A percentile compares a stretch with the other conserved stretches of the same genome.
These are phyloP conservation scores for Claviceps paspali DNA, from an alignment of 2,329 filamentous ascomycete species.

Conservation along the genomic window DNA sequence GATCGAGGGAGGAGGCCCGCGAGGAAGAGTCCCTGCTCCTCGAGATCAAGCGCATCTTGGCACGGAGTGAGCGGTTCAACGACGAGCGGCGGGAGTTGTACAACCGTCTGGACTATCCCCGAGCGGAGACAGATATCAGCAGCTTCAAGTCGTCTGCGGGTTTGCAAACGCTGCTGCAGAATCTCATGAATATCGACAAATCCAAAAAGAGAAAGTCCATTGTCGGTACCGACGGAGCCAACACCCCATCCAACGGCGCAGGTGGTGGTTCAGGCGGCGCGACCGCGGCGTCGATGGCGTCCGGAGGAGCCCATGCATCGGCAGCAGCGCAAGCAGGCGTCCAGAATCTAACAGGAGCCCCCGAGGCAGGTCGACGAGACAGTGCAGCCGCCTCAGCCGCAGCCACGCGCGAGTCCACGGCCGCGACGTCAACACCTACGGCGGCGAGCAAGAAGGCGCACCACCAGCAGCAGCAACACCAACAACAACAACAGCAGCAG, in stretches of 20 bases:
- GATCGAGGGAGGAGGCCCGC: constrained; percentile 73
- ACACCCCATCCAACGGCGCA: constrained; percentile 16
- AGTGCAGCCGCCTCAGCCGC: constrained; percentile 34
- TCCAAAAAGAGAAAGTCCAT: constrained; percentile 73
- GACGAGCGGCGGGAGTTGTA: constrained; percentile 80
- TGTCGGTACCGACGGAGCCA: constrained; percentile 41
- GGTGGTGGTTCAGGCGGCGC: not conserved
- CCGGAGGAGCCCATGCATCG: constrained; percentile 15
- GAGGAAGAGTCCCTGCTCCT: constrained; percentile 83
- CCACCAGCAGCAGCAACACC: constrained; percentile 11
- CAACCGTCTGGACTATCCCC: constrained; percentile 69
- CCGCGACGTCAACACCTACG: constrained; percentile 19
- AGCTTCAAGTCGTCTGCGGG: constrained; percentile 71
- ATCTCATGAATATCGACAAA: constrained; percentile 69
- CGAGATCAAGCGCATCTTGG: constrained; percentile 83
- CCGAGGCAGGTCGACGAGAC: constrained; percentile 30
- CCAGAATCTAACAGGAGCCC: constrained; percentile 18
- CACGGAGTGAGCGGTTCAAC: constrained; percentile 72
- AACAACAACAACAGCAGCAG: not conserved
- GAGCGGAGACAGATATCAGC: constrained; percentile 51
- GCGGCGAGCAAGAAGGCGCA: constrained; percentile 34
- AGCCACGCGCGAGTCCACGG: constrained; percentile 17
- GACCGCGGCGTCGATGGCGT: constrained; percentile 4
- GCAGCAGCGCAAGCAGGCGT: constrained; percentile 11
- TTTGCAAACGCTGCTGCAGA: constrained; percentile 65